These are phyloP conservation scores for Urostyla sp. DNA, from an alignment of 73 alveolate genomes.

Conservation along the genomic window DNA sequence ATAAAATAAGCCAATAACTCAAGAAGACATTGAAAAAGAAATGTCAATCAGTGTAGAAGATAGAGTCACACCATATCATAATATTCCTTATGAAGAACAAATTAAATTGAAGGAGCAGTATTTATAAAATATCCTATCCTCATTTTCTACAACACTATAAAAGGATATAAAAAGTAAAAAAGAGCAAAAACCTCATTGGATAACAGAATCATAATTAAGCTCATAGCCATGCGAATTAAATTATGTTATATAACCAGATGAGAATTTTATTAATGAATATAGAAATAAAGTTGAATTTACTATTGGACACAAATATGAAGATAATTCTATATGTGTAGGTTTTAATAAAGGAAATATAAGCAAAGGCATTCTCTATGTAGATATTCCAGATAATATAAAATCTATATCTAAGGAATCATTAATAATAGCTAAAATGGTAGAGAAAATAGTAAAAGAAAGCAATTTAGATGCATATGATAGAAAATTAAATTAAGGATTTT, in stretches of 20 bases:
- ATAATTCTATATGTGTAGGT: slow-evolving; percentile 73
- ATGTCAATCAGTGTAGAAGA: slow-evolving; percentile 59
- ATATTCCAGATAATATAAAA: slow-evolving; percentile 64
- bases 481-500: slow-evolving; percentile 71
- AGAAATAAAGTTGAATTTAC: slow-evolving; percentile 91
- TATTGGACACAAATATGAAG: slow-evolving; percentile 71
- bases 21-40: slow-evolving; percentile 40
- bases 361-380: slow-evolving; percentile 78
- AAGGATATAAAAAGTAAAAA: slow-evolving; percentile 20
- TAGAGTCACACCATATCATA: slow-evolving; percentile 70
- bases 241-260: slow-evolving; percentile 43
- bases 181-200: slow-evolving; percentile 58
- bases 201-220: not conserved
- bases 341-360: slow-evolving; percentile 76
- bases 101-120: slow-evolving; percentile 22
- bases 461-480: slow-evolving; percentile 74
- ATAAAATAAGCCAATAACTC: not conserved
- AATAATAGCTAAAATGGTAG: slow-evolving; percentile 62
- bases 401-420: slow-evolving; percentile 66
- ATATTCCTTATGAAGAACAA: slow-evolving; percentile 58
- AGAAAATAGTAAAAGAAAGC: slow-evolving; percentile 61
- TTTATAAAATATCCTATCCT: not conserved
- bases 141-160: slow-evolving; percentile 8
- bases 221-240: slow-evolving; percentile 54
- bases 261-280: slow-evolving; percentile 60